Evolutionary conservation across 225 moss, liverwort and hornwort genomes (phyloP).

Genomic region (Sphagnum tenellum): DNA sequence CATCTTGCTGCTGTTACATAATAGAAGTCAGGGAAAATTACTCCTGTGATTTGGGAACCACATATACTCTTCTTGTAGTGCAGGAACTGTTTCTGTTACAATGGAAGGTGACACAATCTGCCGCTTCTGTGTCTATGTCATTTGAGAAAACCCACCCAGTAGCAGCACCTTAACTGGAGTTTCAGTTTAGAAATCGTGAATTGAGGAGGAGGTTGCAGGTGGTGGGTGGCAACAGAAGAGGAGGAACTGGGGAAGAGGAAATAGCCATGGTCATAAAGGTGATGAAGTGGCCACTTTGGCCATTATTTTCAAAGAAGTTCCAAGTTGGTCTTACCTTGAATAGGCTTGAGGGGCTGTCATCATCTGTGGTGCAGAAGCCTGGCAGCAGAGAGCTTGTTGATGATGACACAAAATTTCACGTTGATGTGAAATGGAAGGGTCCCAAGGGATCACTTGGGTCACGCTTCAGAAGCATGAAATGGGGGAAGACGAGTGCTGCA

Average conservation of each 20-base stretch:
- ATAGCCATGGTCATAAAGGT: slow-evolving; percentile 82
- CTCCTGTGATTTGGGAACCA: too few relatives aligned
- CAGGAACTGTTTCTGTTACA: too few relatives aligned
- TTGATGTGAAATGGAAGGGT: slow-evolving; percentile 91
- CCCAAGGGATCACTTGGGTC: slow-evolving; percentile 68
- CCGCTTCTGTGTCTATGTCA: too few relatives aligned
- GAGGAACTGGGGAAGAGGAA: not conserved
- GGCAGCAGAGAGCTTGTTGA: slow-evolving; percentile 1
- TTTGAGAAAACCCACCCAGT: too few relatives aligned
- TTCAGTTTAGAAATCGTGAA: too few relatives aligned
- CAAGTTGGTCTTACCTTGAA: slow-evolving; percentile 70
- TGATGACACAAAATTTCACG: slow-evolving; percentile 44
- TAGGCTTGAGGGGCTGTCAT: slow-evolving; percentile 53
- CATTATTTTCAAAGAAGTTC: slow-evolving; percentile 64
- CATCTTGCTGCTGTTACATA: too few relatives aligned
- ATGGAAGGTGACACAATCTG: too few relatives aligned
- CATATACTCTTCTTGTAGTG: too few relatives aligned
- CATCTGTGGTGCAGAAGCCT: slow-evolving; percentile 5
- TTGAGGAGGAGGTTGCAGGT: too few relatives aligned
- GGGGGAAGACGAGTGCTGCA: slow-evolving; percentile 44
- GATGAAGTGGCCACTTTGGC: slow-evolving; percentile 87
- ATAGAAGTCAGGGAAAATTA: too few relatives aligned
- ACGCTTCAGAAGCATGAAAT: slow-evolving; percentile 76
- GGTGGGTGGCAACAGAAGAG: not conserved
- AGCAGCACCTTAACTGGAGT: too few relatives aligned